A percentile compares a stretch with the other conserved stretches of the same genome.
phyloP scores from a whole-genome alignment of 2,329 filamentous ascomycete species.

The Talaromyces sp. region DNA sequence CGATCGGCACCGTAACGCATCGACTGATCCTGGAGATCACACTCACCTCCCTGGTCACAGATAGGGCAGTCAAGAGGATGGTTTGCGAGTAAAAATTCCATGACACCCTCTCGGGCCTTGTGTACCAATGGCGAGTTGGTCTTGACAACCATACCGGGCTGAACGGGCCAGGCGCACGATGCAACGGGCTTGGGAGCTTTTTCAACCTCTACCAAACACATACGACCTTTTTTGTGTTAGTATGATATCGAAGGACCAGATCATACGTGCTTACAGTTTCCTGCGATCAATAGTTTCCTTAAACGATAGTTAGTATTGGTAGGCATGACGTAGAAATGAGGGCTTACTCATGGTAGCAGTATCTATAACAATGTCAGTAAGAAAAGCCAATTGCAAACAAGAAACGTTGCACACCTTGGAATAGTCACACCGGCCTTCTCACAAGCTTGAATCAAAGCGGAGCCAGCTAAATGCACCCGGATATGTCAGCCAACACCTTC shows the following conservation, averaged over 20 bases:
- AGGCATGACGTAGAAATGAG: conserved; percentile 17
- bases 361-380: conserved; percentile 54
- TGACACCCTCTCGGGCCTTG: conserved; percentile 97
- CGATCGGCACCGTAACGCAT: conserved; percentile 97
- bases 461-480: conserved; percentile 65
- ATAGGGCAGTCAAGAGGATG: conserved; percentile 95
- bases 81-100: conserved; percentile 97
- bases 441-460: conserved; percentile 96
- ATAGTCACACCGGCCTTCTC: conserved; percentile 92
- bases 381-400: neutral
- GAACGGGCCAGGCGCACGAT: conserved; percentile 97
- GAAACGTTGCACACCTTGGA: conserved; percentile 62
- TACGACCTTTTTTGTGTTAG: conserved; percentile 57
- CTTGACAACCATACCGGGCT: conserved; percentile 98
- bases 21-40: conserved; percentile 97
- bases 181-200: conserved; percentile 93
- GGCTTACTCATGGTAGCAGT: conserved; percentile 95
- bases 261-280: conserved; percentile 65
- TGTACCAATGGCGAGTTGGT: conserved; percentile 94
- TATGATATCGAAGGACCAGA: conserved; percentile 2
- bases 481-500: neutral
- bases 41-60: conserved; percentile 98
- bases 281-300: conserved; percentile 96
- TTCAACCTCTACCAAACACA: conserved; percentile 99
- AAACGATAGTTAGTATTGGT: neutral